Evolutionary conservation across 1,284 basidiomycete species (phyloP).

Genomic region (Boletus sp.): DNA sequence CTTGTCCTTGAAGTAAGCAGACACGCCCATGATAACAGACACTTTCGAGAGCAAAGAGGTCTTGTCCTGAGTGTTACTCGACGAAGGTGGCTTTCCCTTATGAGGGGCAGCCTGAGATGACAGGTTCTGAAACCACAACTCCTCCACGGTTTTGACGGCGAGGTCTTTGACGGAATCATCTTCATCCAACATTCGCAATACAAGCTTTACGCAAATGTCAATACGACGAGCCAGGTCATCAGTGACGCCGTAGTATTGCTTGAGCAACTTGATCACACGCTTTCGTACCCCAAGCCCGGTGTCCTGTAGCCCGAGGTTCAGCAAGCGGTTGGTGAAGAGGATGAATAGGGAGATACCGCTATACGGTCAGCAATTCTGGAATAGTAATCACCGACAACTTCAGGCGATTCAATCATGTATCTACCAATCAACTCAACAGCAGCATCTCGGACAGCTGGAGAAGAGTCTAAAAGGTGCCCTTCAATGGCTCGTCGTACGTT

Average conservation of each 20-base stretch:
- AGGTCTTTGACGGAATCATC: slow-evolving; percentile 92
- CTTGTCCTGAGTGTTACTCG: slow-evolving; percentile 43
- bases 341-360: slow-evolving; percentile 51
- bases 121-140: slow-evolving; percentile 76
- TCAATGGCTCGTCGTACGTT: slow-evolving; percentile 83
- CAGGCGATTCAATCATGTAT: slow-evolving; percentile 85
- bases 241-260: slow-evolving; percentile 71
- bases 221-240: slow-evolving; percentile 58
- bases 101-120: slow-evolving; percentile 30
- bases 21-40: slow-evolving; percentile 80
- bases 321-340: background rate
- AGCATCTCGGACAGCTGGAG: slow-evolving; percentile 91
- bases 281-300: slow-evolving; percentile 91
- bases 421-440: slow-evolving; percentile 95
- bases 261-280: slow-evolving; percentile 90
- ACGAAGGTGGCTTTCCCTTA: slow-evolving; percentile 35
- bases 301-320: slow-evolving; percentile 51
- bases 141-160: slow-evolving; percentile 82
- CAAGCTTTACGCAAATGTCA: slow-evolving; percentile 82
- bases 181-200: slow-evolving; percentile 84
- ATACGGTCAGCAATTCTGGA: slow-evolving; percentile 82
- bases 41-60: slow-evolving; percentile 56
- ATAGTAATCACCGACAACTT: slow-evolving; percentile 84
- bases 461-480: slow-evolving; percentile 83
- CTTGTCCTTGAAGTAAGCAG: slow-evolving; percentile 76